A percentile compares a stretch with the other conserved stretches of the same genome.
phyloP scores from a whole-genome alignment of 352 stramenopile genomes.

The Globisporangium takayamanum region DNA sequence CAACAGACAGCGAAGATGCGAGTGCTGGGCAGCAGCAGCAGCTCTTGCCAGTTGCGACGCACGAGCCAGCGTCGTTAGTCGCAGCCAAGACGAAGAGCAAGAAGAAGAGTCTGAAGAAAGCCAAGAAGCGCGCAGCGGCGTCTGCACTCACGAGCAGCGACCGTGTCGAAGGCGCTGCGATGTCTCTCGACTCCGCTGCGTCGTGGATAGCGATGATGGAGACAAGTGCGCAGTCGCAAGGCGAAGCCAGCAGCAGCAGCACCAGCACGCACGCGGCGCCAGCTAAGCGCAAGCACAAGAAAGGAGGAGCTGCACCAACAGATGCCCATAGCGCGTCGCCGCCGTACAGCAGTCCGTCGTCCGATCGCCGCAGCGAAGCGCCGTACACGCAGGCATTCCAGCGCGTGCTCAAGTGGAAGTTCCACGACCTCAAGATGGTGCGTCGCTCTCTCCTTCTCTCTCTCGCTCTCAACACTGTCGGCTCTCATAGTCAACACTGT shows the following conservation, averaged over 20 bases:
- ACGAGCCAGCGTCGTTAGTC: background rate
- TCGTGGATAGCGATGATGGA: background rate
- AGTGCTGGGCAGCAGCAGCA: conserved; percentile 4
- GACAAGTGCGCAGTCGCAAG: background rate
- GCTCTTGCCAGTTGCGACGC: background rate
- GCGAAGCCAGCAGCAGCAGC: background rate
- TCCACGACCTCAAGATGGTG: conserved; percentile 85
- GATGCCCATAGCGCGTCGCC: conserved; percentile 9
- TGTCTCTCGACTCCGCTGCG: background rate
- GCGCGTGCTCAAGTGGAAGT: conserved; percentile 82
- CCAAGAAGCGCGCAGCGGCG: conserved; percentile 14
- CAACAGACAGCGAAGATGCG: conserved; percentile 4
- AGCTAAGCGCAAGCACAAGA: conserved; percentile 1
- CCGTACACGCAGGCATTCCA: conserved; percentile 41
- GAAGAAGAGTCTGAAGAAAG: conserved; percentile 35
- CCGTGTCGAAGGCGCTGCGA: background rate
- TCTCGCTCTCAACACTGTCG: background rate
- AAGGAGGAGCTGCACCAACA: background rate
- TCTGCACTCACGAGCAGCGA: background rate
- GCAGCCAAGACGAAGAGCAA: conserved; percentile 2
- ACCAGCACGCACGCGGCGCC: background rate
- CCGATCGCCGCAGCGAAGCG: conserved; percentile 12
- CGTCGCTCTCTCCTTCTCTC: background rate
- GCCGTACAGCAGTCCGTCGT: conserved; percentile 12
- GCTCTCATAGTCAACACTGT: background rate